phyloP scores from a whole-genome alignment of 352 stramenopile genomes.

The Aphanomyces euteiches region DNA sequence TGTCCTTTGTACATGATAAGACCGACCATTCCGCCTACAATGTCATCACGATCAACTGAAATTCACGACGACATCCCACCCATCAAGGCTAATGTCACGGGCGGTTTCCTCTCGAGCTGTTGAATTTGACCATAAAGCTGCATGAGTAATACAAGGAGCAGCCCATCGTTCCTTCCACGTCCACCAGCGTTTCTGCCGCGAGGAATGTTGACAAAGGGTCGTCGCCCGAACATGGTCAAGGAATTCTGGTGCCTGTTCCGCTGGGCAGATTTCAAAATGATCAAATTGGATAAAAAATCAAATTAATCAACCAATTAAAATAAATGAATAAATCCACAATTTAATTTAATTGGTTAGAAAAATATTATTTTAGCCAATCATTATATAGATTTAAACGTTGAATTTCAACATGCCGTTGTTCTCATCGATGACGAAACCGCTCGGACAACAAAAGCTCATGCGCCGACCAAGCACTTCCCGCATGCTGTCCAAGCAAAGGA shows the following conservation, averaged over 20 bases:
- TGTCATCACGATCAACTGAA: not conserved
- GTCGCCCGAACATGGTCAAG: conserved; percentile 7
- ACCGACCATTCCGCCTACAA: conserved; percentile 11
- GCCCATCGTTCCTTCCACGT: not conserved
- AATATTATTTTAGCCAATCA: not conserved
- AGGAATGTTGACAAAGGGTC: conserved; percentile 3
- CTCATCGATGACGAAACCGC: conserved; percentile 16
- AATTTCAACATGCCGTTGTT: not conserved
- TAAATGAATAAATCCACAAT: not conserved
- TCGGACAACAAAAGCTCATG: not conserved
- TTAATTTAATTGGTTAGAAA: conserved; percentile 13
- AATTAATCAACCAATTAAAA: not conserved
- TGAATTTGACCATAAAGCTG: conserved; percentile 22
- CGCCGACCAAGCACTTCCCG: conserved; percentile 18
- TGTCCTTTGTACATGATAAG: conserved; percentile 20
- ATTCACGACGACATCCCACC: not conserved
- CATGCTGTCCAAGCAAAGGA: not conserved
- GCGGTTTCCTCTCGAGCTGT: conserved; percentile 26
- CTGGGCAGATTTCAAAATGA: too few species aligned
- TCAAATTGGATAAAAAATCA: too few species aligned
- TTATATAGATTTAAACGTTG: too few species aligned
- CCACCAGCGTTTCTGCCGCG: not conserved
- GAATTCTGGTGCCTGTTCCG: not conserved
- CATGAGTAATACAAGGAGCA: conserved; percentile 21
- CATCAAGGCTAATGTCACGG: conserved; percentile 25